Base-by-base conservation (phyloP, 139 green algal species). In the Chlorella ohadii region DNA sequence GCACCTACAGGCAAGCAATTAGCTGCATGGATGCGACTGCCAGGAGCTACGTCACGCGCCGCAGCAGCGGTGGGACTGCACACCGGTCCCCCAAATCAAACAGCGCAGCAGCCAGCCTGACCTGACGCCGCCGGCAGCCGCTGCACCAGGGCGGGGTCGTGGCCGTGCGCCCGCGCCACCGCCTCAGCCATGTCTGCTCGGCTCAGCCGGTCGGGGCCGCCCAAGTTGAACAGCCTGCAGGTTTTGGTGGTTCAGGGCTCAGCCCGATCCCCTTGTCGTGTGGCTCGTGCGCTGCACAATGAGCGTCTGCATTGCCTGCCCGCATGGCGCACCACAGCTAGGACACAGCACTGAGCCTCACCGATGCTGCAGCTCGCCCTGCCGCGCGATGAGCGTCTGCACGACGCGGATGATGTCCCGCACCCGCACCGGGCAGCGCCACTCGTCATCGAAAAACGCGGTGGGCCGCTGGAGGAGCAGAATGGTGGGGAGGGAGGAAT, bases 171-270 rank as follows among this genome's bases (percentile, higher is more conserved):
- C 78, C 44, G 28, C 5, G 86, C 88, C 34, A 92, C 87, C n/a
- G 84, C 84, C 6, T 67, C 31, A 17, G 93, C 93, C 88, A 96
- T 96, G 78, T 95, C 93, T 4, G 89, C 75, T 4, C 93, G 88
- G 65, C 86, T 93, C 34, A 96, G 85, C 2, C 93, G 85, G 51
- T 96, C 88, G 17, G 93, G 93, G 1, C 93, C 93, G 0, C 93
- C 93, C 64, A 94, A 76, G 86, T 96, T 96, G 87, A 84, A 74
- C 22, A 64, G 34, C n/a, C 61, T 78, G 72, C 44, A 4, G 44
- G n/a, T n/a, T 25, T 1, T n/a, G 20, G 34, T 15, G 66, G 34
- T 33, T 1, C 16, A n/a, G 34, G 34, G 66, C 28, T n/a, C 1
- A n/a, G n/a, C n/a, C n/a, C n/a, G n/a, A n/a, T n/a, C n/a, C n/a